phyloP scores from a whole-genome alignment of 2,329 filamentous ascomycete genomes.

The Calonectria hongkongensis region DNA sequence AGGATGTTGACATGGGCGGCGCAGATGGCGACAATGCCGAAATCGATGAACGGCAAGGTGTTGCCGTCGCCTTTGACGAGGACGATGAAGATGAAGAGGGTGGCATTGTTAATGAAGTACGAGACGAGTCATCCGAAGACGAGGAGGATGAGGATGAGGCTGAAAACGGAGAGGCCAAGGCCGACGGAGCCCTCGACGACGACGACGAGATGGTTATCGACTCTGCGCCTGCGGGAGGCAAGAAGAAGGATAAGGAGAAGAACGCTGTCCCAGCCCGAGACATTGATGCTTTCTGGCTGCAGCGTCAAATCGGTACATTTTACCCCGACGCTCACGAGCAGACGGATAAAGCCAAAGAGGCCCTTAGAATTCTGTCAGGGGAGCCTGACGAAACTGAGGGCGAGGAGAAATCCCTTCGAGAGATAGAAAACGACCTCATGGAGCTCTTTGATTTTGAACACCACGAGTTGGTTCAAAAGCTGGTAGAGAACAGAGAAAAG shows the following conservation, averaged over 20 bases:
- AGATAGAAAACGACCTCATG: conserved; percentile 99
- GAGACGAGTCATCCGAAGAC: conserved; percentile 89
- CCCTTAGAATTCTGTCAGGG: conserved; percentile 87
- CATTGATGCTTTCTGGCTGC: conserved; percentile 98
- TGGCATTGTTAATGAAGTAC: conserved; percentile 87
- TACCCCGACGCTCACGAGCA: conserved; percentile 95
- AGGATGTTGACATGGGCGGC: conserved; percentile 84
- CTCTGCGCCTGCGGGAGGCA: conserved; percentile 71
- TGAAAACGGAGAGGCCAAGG: conserved; percentile 72
- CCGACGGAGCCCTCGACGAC: conserved; percentile 72
- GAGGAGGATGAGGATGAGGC: conserved; percentile 81
- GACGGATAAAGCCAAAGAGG: conserved; percentile 92
- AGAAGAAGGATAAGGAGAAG: conserved; percentile 70
- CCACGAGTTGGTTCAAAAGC: conserved; percentile 91
- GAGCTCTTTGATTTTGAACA: conserved; percentile 98
- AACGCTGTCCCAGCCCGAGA: conserved; percentile 86
- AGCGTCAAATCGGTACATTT: conserved; percentile 90
- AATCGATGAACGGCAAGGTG: conserved; percentile 95
- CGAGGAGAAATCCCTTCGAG: conserved; percentile 88
- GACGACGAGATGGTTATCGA: conserved; percentile 93
- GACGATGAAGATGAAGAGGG: conserved; percentile 90
- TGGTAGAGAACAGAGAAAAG: conserved; percentile 94
- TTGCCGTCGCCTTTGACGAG: conserved; percentile 97
- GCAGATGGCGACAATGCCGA: conserved; percentile 81
- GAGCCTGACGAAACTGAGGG: conserved; percentile 81